Evolutionary conservation across 495 filamentous ascomycete species (phyloP), one percentile per base, ranked within the genome.

Genomic region (Mycothermus thermophilus): DNA sequence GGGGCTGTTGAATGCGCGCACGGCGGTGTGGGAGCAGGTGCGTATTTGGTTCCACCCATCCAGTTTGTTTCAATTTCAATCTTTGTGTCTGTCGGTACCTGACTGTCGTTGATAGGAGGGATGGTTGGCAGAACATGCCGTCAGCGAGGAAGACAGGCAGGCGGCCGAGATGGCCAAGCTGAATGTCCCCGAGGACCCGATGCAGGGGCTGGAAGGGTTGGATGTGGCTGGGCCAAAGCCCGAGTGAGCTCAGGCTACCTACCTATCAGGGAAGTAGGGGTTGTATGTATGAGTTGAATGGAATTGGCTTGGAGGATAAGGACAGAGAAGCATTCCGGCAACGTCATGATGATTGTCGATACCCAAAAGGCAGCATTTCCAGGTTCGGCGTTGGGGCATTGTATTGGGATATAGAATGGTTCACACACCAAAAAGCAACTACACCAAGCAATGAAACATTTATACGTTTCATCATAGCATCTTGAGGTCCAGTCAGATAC

Each of bases 21-120:
- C 80, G n/a, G 92, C 90, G 7, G 71, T 99, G 39, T 99, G 90
- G 90, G 83, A 95, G 58, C 90, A 95, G 77, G 88, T 94, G 63
- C 30, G 74, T 51, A 28, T 31, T 35, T 33, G n/a, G n/a, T n/a
- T n/a, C n/a, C n/a, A n/a, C n/a, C n/a, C n/a, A n/a, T n/a, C n/a
- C n/a, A n/a, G n/a, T n/a, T n/a, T n/a, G n/a, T n/a, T n/a, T n/a
- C n/a, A n/a, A n/a, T n/a, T n/a, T n/a, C n/a, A n/a, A n/a, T n/a
- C 9, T 32, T 15, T 5, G 18, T 8, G 7, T 15, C 23, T n/a
- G 20, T 8, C 10, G 1, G 9, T 6, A 11, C 15, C 54, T 67
- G 47, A 62, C 43, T 12, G 39, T 25, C 5, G 19, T 13, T 22
- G 2, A 20, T 49, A 96, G 86, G 90, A 97, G 64, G 81, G 81